Evolutionary conservation across 306 rosid genomes (phyloP), one percentile per base, ranked within the genome.

Genomic region (Trifolium repens): DNA sequence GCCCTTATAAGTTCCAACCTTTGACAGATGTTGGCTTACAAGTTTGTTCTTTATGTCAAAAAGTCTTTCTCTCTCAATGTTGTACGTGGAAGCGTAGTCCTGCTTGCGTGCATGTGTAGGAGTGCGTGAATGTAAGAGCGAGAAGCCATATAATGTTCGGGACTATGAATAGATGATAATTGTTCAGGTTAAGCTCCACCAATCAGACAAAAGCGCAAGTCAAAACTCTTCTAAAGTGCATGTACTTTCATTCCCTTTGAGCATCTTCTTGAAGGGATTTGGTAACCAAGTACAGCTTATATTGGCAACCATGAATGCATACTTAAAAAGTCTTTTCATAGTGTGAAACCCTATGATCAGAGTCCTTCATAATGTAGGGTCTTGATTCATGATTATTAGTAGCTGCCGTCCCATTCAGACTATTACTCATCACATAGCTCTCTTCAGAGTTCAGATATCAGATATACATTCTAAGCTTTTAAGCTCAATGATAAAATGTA

Each of bases 261-360:
- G 42, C 55, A 82, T 42, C 76, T 57, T 17, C 60, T 16, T 32
- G 19, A 52, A 17, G 34, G 57, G 22, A 49, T 14, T 72, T 39
- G 35, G 8, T 66, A 43, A 74, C 60, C 59, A 30, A 27, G 32
- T 27, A 58, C 42, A 69, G 54, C 44, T 77, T 55, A 52, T 52
- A 50, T 22, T 42, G 62, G 69, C 34, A 82, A 60, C 54, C 26
- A 47, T 0, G 5, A 57, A 37, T 26, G 6, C 4, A 30, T 27
- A 22, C 55, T 67, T n/a, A 49, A 66, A 66, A 79, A 63, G 62
- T 82, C 39, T 40, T 68, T 72, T 73, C 4, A 27, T 15, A 67
- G 47, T 27, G 60, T 19, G 40, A 78, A 67, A 12, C 76, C 61
- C 68, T 39, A 24, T n/a, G 5, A 32, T 37, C 76, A 32, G 44